Base-by-base conservation (phyloP, 2,329 filamentous ascomycete species). In the Aspergillus sp. region DNA sequence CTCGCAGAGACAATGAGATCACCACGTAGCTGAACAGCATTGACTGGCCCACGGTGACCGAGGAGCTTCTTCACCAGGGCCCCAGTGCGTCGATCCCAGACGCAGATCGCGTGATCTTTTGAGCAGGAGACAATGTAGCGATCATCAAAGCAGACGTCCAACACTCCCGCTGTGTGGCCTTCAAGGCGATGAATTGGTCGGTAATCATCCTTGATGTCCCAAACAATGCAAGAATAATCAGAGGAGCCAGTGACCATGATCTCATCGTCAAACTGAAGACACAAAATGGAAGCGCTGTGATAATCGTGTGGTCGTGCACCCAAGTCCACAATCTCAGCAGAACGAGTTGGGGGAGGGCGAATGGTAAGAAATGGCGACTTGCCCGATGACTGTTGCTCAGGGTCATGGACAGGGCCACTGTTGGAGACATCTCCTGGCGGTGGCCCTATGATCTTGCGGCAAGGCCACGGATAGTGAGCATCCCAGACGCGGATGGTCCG, bases 401-500 rank as follows among this genome's bases (percentile, higher is more conserved):
- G 79, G 15, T 81, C 81, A 23, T 84, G 82, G 31, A 87, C 85
- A 66, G 72, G 73, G 11, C 71, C 70, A 51, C 66, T 66, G 13
- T 68, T 67, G 48, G 71, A 57, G 8, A 70, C 63, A 54, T 72
- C 80, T 65, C 87, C 86, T 1, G 87, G 87, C 1, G 93, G 91
- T 5, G 85, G 84, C 1, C 94, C 94, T 69, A 99, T 94, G 51
- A 98, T 87, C 62, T 94, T 89, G 56, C 88, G 84, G 76, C 95
- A 99, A 68, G 91, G 84, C 74, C 92, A 90, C 19, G 78, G 78
- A 9, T 91, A 96, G 69, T 91, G 89, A 81, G 97, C 91, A 76
- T 98, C 92, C 95, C 95, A 99, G 34, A 99, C 87, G 54, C 95
- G 91, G 68, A 99, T 95, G 0, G 95, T 98, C 74, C 92, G 91